Percentiles rank a stretch among this genome's conserved stretches.
Conservation (phyloP, 495 filamentous ascomycete genomes). For the Lophiotrema nucula region DNA sequence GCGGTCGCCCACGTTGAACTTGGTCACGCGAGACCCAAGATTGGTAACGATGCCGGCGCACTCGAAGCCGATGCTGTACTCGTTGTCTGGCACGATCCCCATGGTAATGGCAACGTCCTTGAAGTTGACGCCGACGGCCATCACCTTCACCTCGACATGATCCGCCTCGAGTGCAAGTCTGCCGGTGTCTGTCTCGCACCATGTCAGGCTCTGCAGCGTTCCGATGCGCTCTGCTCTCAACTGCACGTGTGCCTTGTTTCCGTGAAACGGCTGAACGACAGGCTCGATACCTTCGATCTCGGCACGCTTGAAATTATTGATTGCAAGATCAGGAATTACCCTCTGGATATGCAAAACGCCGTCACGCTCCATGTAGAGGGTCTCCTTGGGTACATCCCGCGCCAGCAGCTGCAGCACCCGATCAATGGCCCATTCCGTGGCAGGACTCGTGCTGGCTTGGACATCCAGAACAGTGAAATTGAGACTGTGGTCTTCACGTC, state of each 20-base stretch:
- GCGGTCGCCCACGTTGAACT: conserved; percentile 13
- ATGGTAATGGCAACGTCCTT: conserved; percentile 23
- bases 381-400: neutral
- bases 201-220: conserved; percentile 1
- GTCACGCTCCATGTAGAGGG: conserved; percentile 9
- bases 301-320: conserved; percentile 11
- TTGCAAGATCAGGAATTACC: neutral
- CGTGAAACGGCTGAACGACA: neutral
- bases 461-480: neutral
- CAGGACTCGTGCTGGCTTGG: neutral
- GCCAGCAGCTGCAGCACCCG: too few species aligned
- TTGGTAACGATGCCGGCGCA: conserved; percentile 7
- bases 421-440: conserved; percentile 28
- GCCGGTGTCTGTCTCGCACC: conserved; percentile 3
- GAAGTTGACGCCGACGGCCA: conserved; percentile 16
- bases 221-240: neutral
- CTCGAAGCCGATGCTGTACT: conserved; percentile 15
- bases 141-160: conserved; percentile 20
- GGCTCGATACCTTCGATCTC: neutral
- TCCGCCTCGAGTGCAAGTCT: neutral
- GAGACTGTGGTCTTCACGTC: neutral
- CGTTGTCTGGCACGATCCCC: conserved; percentile 21
- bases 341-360: conserved; percentile 5
- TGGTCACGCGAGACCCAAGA: neutral
- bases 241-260: neutral